Evolutionary conservation across 768 basidiomycete species (phyloP).

Genomic region (Suillus luteus): DNA sequence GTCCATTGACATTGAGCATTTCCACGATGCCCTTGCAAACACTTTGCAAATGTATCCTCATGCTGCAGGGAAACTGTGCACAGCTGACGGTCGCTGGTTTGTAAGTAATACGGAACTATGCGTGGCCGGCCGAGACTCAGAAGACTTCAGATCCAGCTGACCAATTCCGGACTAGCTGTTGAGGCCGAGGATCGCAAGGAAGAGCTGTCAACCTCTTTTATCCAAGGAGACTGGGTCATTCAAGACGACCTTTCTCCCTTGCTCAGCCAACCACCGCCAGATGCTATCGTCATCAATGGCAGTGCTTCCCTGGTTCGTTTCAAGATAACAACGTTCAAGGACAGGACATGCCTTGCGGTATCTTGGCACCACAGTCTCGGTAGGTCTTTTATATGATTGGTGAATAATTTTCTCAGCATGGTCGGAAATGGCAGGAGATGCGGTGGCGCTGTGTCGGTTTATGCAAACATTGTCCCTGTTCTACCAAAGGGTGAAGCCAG

Average conservation of each 20-base stretch:
- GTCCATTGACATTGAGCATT: constrained; percentile 18
- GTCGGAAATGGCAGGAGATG: constrained; percentile 29
- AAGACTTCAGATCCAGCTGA: constrained; percentile 25
- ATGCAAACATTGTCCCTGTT: constrained; percentile 31
- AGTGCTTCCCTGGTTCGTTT: constrained; percentile 26
- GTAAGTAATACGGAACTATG: constrained; percentile 15
- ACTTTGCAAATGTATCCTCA: constrained; percentile 29
- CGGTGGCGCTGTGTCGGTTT: constrained; percentile 28
- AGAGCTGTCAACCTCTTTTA: constrained; percentile 13
- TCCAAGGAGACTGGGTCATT: constrained; percentile 30
- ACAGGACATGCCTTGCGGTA: constrained; percentile 34
- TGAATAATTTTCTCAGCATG: background rate
- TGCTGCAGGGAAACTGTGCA: constrained; percentile 25
- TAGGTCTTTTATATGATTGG: constrained; percentile 11
- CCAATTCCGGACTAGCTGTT: constrained; percentile 21
- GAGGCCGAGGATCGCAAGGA: constrained; percentile 17
- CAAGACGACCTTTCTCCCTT: constrained; percentile 25
- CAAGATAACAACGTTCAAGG: constrained; percentile 28
- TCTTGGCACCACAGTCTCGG: constrained; percentile 39
- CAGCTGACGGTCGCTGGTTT: constrained; percentile 19
- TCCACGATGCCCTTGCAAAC: constrained; percentile 27
- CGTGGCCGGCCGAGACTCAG: background rate
- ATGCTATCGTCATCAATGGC: constrained; percentile 21
- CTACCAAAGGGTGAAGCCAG: constrained; percentile 27
- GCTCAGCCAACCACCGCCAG: constrained; percentile 20